A percentile compares a stretch with the other conserved stretches of the same genome.
phyloP scores from a whole-genome alignment of 768 basidiomycete genomes.

The Wakefieldia striispora region DNA sequence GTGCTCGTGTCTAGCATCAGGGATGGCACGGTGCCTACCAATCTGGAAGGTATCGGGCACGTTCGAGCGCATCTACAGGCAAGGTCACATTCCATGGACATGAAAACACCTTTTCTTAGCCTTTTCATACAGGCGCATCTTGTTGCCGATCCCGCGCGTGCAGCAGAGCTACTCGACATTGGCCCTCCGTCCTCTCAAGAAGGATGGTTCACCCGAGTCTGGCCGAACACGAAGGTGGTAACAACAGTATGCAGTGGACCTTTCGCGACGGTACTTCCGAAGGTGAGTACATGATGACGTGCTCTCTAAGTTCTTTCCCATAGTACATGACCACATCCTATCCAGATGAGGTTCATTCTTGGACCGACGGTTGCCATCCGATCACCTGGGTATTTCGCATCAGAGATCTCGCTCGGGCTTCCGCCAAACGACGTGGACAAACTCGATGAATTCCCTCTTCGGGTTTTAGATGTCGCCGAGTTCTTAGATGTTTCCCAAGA shows the following conservation, averaged over 20 bases:
- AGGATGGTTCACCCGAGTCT: conserved; percentile 9
- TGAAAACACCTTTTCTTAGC: not conserved
- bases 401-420: not conserved
- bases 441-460: not conserved
- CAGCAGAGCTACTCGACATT: conserved; percentile 6
- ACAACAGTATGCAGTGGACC: conserved; percentile 2
- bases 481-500: not conserved
- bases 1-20: conserved; percentile 1
- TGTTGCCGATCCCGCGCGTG: not conserved
- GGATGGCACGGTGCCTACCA: conserved; percentile 4
- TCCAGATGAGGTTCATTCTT: conserved; percentile 4
- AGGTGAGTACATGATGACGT: not conserved
- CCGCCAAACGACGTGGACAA: not conserved
- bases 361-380: conserved; percentile 3
- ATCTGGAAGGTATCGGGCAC: conserved; percentile 5
- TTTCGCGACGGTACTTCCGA: not conserved
- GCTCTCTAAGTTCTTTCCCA: not conserved
- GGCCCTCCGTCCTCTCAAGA: conserved; percentile 2
- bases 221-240: not conserved
- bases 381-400: not conserved
- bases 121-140: not conserved
- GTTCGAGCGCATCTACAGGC: conserved; percentile 7
- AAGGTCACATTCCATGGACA: not conserved
- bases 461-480: not conserved
- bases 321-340: not conserved